Conservation (phyloP, 257 asterid species). For the Orobanche coerulescens region DNA sequence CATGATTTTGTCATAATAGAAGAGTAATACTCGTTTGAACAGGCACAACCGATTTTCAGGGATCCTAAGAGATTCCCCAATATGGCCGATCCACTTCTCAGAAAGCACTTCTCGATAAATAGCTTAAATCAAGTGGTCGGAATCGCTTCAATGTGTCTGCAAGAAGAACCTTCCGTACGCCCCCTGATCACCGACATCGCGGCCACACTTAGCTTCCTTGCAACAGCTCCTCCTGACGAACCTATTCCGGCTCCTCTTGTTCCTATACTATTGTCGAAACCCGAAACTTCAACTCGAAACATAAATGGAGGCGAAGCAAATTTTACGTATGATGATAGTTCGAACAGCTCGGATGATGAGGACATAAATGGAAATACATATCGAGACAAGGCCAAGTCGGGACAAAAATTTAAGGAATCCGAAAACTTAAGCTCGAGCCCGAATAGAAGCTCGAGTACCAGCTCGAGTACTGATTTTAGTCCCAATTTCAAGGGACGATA, state of each 20-base stretch:
- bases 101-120: conserved; percentile 37
- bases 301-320: background rate
- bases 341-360: background rate
- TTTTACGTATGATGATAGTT: background rate
- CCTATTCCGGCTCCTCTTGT: conserved; percentile 31
- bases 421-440: background rate
- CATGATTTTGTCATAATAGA: too few species aligned
- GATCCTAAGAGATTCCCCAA: conserved; percentile 65
- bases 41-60: conserved; percentile 65
- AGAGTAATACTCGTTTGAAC: too few species aligned
- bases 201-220: conserved; percentile 58
- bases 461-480: background rate
- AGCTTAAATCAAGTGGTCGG: conserved; percentile 79
- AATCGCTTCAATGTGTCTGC: conserved; percentile 83
- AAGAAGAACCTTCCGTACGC: conserved; percentile 78
- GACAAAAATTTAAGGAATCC: background rate
- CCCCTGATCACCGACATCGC: conserved; percentile 66
- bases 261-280: conserved; percentile 31
- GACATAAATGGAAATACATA: background rate
- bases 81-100: conserved; percentile 71
- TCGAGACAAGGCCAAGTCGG: background rate
- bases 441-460: background rate
- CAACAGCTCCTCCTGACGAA: conserved; percentile 37
- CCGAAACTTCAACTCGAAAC: conserved; percentile 3
- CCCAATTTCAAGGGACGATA: background rate